Evolutionary conservation across 2,329 filamentous ascomycete genomes (phyloP), one percentile per base, ranked within the genome.

Genomic region (Trichoderma guizhouense): DNA sequence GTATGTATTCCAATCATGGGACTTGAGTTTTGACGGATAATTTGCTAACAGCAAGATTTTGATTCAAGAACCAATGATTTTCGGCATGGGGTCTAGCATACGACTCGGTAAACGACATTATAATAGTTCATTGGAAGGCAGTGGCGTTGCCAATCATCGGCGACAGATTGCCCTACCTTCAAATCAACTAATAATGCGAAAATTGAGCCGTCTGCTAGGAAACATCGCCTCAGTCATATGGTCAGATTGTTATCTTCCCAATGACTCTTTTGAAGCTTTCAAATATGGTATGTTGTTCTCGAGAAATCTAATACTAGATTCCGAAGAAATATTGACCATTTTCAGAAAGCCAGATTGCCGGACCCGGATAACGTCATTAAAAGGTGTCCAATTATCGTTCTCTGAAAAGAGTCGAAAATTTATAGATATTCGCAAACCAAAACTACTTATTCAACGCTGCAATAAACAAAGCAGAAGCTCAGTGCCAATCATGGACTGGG

Each of bases 291-390:
- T 3, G 24, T 8, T 43, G 15, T 11, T 5, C 1, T 36, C 34
- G 21, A 47, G 0, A 15, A 7, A 7, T 63, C 39, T 47, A 0
- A 28, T 63, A 0, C 21, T n/a, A 4, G 3, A 28, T 28, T 6
- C 21, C 1, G 3, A 24, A 36, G 2, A 28, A 18, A 15, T 30
- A 47, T n/a, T 63, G 21, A 63, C 60, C 9, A 24, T 8, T 32
- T 24, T 26, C 60, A 63, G 60, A 24, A 63, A 43, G 60, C 60
- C 60, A 63, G 8, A 63, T 63, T 63, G 60, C 24, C 60, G 4
- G 60, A 63, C 60, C 60, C 24, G 60, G 60, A 63, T 63, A 63
- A 28, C 60, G 60, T 63, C 60, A n/a, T 6, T 63, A 63, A 63
- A 63, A 63, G 60, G 60, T 62, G 60, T 63, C 60, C 60, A 63